Conservation (phyloP, 2,329 filamentous ascomycete species). For the Colletotrichum eremochloae region DNA sequence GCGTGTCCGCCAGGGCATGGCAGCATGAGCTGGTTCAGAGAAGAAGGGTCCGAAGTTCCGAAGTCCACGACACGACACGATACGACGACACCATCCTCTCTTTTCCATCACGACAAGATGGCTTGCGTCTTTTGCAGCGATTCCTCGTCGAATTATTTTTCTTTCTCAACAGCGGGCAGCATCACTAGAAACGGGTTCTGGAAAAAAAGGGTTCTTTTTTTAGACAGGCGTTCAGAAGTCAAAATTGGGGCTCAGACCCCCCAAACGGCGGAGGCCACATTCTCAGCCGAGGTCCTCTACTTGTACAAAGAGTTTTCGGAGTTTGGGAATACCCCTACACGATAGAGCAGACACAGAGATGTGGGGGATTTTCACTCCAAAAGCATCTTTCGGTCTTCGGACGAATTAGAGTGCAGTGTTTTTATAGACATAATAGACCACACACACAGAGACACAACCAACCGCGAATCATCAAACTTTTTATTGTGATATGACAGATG, state of each 20-base stretch:
- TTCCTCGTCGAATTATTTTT: slow-evolving; percentile 20
- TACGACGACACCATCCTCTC: background rate
- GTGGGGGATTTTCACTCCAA: background rate
- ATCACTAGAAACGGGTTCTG: slow-evolving; percentile 23
- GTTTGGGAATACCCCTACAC: slow-evolving; percentile 37
- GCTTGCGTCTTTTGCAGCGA: slow-evolving; percentile 26
- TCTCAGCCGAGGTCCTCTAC: background rate
- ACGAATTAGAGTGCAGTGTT: slow-evolving; percentile 19
- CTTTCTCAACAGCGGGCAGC: slow-evolving; percentile 31
- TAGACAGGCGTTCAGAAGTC: slow-evolving; percentile 35
- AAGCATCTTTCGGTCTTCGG: slow-evolving; percentile 12
- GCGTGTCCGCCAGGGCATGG: slow-evolving; percentile 35
- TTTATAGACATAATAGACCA: slow-evolving; percentile 26
- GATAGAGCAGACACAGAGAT: slow-evolving; percentile 30
- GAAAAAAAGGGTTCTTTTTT: slow-evolving; percentile 20
- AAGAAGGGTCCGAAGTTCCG: background rate
- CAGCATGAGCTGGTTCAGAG: background rate
- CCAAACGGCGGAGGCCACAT: background rate
- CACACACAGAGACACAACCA: slow-evolving; percentile 5
- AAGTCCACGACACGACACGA: background rate
- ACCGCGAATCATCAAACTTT: slow-evolving; percentile 20
- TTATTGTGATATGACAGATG: background rate
- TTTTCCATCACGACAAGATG: background rate
- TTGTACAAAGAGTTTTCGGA: slow-evolving; percentile 33
- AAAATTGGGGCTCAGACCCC: background rate